Percentiles rank a stretch among this genome's conserved stretches.
Conservation (phyloP, 768 basidiomycete species). For the Phlebiopsis gigantea region DNA sequence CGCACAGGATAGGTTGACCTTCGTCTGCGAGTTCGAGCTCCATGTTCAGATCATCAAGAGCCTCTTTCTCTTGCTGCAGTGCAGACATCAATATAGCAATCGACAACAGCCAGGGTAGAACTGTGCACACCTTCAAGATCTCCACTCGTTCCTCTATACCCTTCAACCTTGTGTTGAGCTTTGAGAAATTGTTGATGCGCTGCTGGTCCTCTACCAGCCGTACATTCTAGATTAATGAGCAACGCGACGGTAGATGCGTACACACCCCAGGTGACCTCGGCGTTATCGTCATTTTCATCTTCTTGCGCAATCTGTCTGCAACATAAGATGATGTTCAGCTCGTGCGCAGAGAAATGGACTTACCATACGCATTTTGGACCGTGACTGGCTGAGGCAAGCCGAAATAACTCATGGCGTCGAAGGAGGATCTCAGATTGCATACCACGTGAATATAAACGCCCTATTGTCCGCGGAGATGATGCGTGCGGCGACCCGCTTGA, state of each 20-base stretch:
- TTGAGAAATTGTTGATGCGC: constrained; percentile 87
- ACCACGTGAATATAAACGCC: neutral
- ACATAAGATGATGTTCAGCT: neutral
- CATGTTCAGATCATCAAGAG: constrained; percentile 80
- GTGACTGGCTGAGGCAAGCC: neutral
- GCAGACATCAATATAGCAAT: neutral
- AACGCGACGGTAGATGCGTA: neutral
- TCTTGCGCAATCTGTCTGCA: constrained; percentile 57
- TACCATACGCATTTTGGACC: neutral
- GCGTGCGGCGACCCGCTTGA: neutral
- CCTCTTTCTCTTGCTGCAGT: constrained; percentile 86
- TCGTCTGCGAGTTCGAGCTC: constrained; percentile 91
- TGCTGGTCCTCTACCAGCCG: constrained; percentile 58
- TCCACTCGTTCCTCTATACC: constrained; percentile 69
- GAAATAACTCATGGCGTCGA: no score
- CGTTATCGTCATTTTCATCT: constrained; percentile 69
- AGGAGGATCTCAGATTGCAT: neutral
- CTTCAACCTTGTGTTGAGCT: constrained; percentile 75
- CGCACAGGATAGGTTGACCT: constrained; percentile 72
- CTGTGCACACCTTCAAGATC: constrained; percentile 56
- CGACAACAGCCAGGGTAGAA: neutral
- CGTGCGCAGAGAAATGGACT: neutral
- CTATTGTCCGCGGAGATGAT: neutral
- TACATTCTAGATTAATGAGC: neutral
- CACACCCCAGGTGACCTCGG: constrained; percentile 84